A percentile compares a stretch with the other conserved stretches of the same genome.
These are phyloP conservation scores for Lentinula edodes DNA, from an alignment of 768 basidiomycete species.

Conservation along the genomic window DNA sequence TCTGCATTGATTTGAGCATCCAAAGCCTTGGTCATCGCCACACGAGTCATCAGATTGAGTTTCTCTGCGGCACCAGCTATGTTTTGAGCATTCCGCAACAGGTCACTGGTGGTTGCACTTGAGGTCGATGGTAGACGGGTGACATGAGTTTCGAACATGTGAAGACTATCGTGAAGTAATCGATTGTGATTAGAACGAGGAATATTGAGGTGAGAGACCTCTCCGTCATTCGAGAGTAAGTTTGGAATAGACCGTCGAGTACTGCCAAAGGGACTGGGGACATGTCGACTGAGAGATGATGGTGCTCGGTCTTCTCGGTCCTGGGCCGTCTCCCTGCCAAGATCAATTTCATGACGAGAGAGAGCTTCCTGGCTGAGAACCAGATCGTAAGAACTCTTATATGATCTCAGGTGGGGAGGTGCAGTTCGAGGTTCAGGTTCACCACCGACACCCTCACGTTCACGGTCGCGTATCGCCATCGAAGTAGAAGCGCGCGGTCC, in stretches of 20 bases:
- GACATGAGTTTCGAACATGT: slow-evolving; percentile 65
- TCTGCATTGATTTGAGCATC: slow-evolving; percentile 76
- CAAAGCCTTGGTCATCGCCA: slow-evolving; percentile 51
- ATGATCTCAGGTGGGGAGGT: slow-evolving; percentile 31
- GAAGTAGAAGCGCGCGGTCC: slow-evolving; percentile 44
- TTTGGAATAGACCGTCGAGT: slow-evolving; percentile 14
- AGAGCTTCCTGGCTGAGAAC: slow-evolving; percentile 10
- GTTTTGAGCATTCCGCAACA: slow-evolving; percentile 55
- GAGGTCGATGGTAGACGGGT: slow-evolving; percentile 44
- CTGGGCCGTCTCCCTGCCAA: slow-evolving; percentile 9
- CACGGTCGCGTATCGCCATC: slow-evolving; percentile 37
- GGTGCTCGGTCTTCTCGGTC: slow-evolving; percentile 16
- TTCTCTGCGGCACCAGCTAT: slow-evolving; percentile 64
- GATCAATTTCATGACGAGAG: slow-evolving; percentile 8
- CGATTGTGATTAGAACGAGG: slow-evolving; percentile 51
- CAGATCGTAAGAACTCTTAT: slow-evolving; percentile 30
- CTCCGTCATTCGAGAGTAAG: slow-evolving; percentile 10
- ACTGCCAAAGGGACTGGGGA: slow-evolving; percentile 23
- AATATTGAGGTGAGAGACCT: slow-evolving; percentile 10
- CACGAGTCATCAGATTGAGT: slow-evolving; percentile 56
- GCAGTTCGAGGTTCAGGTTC: slow-evolving; percentile 29
- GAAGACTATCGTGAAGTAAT: slow-evolving; percentile 65
- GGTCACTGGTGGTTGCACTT: slow-evolving; percentile 40
- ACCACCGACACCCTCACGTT: slow-evolving; percentile 17
- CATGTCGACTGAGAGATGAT: slow-evolving; percentile 17